Evolutionary conservation across 768 basidiomycete species (phyloP).

Genomic region (Galerina sulciceps): DNA sequence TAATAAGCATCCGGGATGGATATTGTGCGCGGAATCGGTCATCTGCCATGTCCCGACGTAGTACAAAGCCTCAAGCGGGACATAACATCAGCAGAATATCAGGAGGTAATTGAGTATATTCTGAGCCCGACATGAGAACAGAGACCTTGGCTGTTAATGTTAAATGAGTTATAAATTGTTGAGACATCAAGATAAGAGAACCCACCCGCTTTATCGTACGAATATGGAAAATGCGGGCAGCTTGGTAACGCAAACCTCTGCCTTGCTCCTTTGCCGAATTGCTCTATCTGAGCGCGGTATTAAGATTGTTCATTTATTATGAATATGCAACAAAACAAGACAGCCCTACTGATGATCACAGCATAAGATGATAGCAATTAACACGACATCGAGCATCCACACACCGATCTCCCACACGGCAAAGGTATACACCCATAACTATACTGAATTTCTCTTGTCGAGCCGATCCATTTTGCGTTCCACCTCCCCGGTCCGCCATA

Average conservation of each 20-base stretch:
- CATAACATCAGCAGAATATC: neutral
- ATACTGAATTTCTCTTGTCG: neutral
- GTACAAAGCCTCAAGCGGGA: slow-evolving; percentile 6
- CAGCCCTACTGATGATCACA: no score
- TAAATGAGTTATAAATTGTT: neutral
- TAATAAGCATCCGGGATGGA: neutral
- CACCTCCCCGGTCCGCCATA: slow-evolving; percentile 11
- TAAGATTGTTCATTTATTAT: neutral
- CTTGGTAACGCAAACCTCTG: no score
- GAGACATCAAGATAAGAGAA: neutral
- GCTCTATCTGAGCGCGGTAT: neutral
- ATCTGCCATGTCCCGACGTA: slow-evolving; percentile 3
- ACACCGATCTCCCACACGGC: neutral
- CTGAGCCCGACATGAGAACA: slow-evolving; percentile 3
- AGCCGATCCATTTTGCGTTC: neutral
- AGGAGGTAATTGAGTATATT: neutral
- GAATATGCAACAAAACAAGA: no score
- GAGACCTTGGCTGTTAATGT: neutral
- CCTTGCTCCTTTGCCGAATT: no score
- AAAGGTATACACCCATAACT: neutral
- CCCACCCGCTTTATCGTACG: neutral
- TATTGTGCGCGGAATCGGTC: slow-evolving; percentile 4
- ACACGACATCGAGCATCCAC: neutral
- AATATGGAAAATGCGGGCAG: no score
- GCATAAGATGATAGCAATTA: no score